phyloP scores from a whole-genome alignment of 805 yeast species.

The Yarrowia yakushimensis region DNA sequence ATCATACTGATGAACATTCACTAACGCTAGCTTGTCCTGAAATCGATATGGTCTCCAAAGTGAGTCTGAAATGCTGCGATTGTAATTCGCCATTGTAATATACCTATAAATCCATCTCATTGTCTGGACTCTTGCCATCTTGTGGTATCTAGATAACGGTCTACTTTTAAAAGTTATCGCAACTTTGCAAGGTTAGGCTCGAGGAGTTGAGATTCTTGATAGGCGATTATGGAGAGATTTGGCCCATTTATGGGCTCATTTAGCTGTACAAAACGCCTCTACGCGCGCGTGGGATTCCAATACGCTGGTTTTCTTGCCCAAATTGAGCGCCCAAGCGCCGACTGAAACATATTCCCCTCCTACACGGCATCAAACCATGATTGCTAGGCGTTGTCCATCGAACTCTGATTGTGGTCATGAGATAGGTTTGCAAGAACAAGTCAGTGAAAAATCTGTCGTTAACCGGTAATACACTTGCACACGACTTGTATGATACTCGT shows the following conservation, averaged over 20 bases:
- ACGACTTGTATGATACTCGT: no score
- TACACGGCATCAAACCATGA: slow-evolving; percentile 17
- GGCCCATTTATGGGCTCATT: not conserved
- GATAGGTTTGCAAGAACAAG: no score
- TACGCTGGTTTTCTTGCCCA: not conserved
- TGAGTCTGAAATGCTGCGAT: no score
- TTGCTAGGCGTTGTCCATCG: slow-evolving; percentile 2
- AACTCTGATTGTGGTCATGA: not conserved
- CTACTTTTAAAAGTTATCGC: not conserved
- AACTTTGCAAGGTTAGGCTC: not conserved
- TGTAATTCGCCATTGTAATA: no score
- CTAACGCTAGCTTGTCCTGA: no score
- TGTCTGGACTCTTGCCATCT: no score
- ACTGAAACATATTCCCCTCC: not conserved
- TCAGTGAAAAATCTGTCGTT: no score
- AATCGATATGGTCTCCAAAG: no score
- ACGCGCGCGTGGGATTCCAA: not conserved
- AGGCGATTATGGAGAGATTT: not conserved
- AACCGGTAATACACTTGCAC: no score
- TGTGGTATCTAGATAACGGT: not conserved
- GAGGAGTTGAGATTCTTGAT: not conserved
- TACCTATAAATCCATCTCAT: no score
- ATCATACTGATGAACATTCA: no score
- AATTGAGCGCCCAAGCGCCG: not conserved
- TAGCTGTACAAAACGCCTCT: not conserved